Evolutionary conservation across 345 rosid genomes (phyloP), one percentile per base, ranked within the genome.

Genomic region (Syzygium aromaticum): DNA sequence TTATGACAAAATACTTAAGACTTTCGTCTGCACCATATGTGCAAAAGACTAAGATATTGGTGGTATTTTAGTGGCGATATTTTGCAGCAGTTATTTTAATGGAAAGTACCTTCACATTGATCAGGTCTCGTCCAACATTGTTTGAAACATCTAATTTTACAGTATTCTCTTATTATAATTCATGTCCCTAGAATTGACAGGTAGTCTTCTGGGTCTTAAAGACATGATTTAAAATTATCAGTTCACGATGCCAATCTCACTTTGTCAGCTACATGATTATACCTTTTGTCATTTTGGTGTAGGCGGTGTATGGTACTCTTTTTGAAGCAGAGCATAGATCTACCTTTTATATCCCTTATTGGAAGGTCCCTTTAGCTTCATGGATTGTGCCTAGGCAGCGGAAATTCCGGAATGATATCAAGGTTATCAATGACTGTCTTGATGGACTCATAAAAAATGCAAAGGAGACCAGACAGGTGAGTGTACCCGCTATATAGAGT

Each of bases 221-320:
- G 23, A 10, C 78, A 16, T 1, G 3, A 67, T 30, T 16, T 38
- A 17, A 16, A 19, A 67, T 30, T 67, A 30, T 38, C 49, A 19
- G 49, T 38, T 38, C 82, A 73, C 11, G 82, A 22, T 38, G 82
- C 49, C 82, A 38, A 73, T 38, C 7, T 73, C 49, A 19, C 27
- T 33, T 19, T 73, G 82, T 38, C 49, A 73, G 14, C 82, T 51
- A 8, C 19, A 43, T 11, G 16, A 28, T 54, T 51, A 46, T 59
- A 49, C 38, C 54, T 23, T 86, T 73, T 33, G 33, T 84, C 51
- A 83, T 86, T 30, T 84, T 87, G 87, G 93, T 84, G 80, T 84
- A 97, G 98, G 99, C 99, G 4, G 99, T 96, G 53, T 97, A 97
- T 89, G 99, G 98, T 84, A 95, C 99, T 52, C 99, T 97, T 91